phyloP scores from a whole-genome alignment of 345 rosid species.

The Garcia nutans region DNA sequence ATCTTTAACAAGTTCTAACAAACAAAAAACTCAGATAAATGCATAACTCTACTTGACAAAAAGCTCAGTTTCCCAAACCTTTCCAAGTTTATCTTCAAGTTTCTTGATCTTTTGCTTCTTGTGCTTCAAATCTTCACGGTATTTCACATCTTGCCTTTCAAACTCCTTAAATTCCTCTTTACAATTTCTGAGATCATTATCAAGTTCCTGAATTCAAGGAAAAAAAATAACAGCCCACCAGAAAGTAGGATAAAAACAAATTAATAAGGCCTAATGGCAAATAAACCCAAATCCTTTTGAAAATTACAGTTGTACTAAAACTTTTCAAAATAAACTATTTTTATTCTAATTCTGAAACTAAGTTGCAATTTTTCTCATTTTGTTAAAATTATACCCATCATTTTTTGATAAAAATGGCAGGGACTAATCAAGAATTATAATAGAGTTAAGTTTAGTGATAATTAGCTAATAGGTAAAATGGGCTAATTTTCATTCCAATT shows the following conservation, averaged over 20 bases:
- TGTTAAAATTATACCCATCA: too few relatives aligned
- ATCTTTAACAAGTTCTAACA: conserved; percentile 70
- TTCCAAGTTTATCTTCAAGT: conserved; percentile 78
- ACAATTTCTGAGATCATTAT: conserved; percentile 55
- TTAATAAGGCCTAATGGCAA: too few relatives aligned
- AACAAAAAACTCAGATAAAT: conserved; percentile 27
- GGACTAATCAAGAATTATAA: too few relatives aligned
- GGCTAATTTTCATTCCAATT: too few relatives aligned
- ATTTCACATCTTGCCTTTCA: conserved; percentile 92
- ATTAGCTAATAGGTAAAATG: too few relatives aligned
- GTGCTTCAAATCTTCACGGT: conserved; percentile 89
- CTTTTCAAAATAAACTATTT: too few relatives aligned
- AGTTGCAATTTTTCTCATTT: too few relatives aligned
- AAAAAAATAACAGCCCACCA: conserved; percentile 1
- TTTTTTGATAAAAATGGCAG: too few relatives aligned
- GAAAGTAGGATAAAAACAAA: background rate
- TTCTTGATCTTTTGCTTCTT: conserved; percentile 93
- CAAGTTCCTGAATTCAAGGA: conserved; percentile 60
- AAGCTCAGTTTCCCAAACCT: conserved; percentile 44
- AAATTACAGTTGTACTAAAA: too few relatives aligned
- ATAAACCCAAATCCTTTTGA: too few relatives aligned
- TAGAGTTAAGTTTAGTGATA: too few relatives aligned
- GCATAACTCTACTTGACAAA: conserved; percentile 7
- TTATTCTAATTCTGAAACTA: too few relatives aligned
- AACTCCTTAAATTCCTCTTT: conserved; percentile 94